Percentiles rank a stretch among this genome's conserved stretches.
Conservation (phyloP, 306 rosid species). For the Hylodesmum podocarpum region DNA sequence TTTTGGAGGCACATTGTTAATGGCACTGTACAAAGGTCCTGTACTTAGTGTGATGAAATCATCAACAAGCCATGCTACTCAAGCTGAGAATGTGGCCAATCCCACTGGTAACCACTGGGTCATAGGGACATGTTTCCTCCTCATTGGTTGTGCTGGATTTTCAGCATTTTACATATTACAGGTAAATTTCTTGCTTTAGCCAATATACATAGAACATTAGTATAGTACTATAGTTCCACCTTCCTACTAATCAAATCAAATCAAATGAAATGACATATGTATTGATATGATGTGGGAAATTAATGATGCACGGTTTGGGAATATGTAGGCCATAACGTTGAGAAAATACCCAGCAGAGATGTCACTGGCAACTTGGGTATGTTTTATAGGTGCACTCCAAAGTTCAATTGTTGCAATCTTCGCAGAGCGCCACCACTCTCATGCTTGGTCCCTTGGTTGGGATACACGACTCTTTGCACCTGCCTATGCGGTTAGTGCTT, state of each 20-base stretch:
- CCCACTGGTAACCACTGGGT: constrained; percentile 47
- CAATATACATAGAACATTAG: background rate
- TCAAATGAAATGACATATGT: background rate
- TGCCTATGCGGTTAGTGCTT: constrained; percentile 53
- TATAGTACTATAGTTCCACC: background rate
- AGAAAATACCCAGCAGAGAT: constrained; percentile 70
- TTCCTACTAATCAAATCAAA: background rate
- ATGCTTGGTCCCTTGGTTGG: constrained; percentile 66
- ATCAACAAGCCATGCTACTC: background rate
- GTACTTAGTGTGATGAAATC: constrained; percentile 27
- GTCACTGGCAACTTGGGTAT: constrained; percentile 69
- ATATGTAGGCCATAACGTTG: constrained; percentile 62
- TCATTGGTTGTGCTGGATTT: constrained; percentile 70
- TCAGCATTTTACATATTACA: constrained; percentile 56
- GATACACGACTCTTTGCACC: constrained; percentile 65
- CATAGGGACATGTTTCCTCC: constrained; percentile 55
- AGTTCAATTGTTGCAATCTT: constrained; percentile 48
- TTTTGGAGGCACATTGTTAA: constrained; percentile 71
- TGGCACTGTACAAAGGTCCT: constrained; percentile 86
- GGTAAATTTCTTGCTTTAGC: background rate
- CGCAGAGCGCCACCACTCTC: constrained; percentile 48
- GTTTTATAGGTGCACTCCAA: constrained; percentile 67
- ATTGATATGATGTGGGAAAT: background rate
- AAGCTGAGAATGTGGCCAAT: constrained; percentile 23
- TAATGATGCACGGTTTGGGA: background rate